Evolutionary conservation across 2,329 filamentous ascomycete species (phyloP).

Genomic region (Fusarium caatingaense): DNA sequence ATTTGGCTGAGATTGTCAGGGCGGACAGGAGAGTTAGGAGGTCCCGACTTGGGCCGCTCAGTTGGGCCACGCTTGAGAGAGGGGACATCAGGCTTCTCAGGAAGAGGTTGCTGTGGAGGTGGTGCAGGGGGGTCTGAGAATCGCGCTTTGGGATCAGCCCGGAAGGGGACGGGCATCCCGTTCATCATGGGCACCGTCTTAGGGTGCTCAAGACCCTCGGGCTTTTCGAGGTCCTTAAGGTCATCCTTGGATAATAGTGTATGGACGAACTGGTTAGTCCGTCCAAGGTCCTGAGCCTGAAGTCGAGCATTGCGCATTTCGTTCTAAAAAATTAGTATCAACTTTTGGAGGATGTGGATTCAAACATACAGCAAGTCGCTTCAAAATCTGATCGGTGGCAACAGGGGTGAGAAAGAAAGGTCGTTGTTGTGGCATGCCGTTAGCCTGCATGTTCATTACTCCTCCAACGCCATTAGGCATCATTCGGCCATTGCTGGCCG

Average conservation of each 20-base stretch:
- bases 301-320: conserved; percentile 92
- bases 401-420: conserved; percentile 90
- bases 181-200: conserved; percentile 63
- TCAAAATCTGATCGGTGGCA: conserved; percentile 94
- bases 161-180: conserved; percentile 65
- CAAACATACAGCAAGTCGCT: conserved; percentile 58
- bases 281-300: conserved; percentile 85
- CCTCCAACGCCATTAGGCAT: conserved; percentile 57
- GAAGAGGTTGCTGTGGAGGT: conserved; percentile 90
- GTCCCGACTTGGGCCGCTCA: conserved; percentile 73
- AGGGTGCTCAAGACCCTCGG: conserved; percentile 59
- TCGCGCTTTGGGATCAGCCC: conserved; percentile 80
- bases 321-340: conserved; percentile 63
- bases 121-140: conserved; percentile 95
- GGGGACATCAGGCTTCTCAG: conserved; percentile 87
- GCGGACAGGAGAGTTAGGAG: conserved; percentile 68
- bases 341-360: background rate
- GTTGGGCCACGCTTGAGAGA: conserved; percentile 81
- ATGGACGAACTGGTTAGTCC: conserved; percentile 84
- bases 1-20: conserved; percentile 77
- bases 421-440: conserved; percentile 76
- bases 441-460: conserved; percentile 62
- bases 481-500: conserved; percentile 71
- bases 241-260: conserved; percentile 79
- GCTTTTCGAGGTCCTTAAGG: conserved; percentile 68